Percentiles rank a stretch among this genome's conserved stretches.
phyloP scores from a whole-genome alignment of 1,284 basidiomycete species.

The Cronartium ribicola region DNA sequence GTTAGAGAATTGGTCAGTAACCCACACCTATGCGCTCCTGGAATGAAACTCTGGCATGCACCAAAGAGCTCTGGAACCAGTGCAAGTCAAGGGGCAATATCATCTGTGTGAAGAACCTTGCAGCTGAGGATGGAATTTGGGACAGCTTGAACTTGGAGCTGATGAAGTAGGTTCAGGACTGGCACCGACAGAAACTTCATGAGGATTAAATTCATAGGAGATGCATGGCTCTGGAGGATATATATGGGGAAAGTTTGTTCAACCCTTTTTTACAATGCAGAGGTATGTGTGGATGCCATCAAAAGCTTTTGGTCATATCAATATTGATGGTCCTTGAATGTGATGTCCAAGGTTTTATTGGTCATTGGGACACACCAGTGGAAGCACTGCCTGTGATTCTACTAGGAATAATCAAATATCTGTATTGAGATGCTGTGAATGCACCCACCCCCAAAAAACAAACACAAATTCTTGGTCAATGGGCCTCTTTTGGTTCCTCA shows the following conservation, averaged over 20 bases:
- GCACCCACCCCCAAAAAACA: constrained; percentile 39
- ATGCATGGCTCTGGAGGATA: not conserved
- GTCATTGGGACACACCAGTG: constrained; percentile 52
- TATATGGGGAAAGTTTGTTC: not conserved
- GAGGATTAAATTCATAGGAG: not conserved
- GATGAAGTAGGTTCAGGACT: not conserved
- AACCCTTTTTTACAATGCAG: not conserved
- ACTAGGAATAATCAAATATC: constrained; percentile 53
- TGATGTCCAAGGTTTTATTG: constrained; percentile 48
- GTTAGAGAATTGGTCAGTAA: too few relatives aligned
- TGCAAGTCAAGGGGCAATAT: too few relatives aligned
- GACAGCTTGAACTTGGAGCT: too few relatives aligned
- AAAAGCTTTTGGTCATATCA: not conserved
- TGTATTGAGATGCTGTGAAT: constrained; percentile 52
- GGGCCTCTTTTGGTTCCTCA: constrained; percentile 46
- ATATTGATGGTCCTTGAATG: not conserved
- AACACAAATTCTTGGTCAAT: constrained; percentile 47
- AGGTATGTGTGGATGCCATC: not conserved
- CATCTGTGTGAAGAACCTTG: too few relatives aligned
- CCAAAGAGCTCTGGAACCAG: too few relatives aligned
- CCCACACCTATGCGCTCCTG: not conserved
- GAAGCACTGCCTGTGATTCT: constrained; percentile 53
- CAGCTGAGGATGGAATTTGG: too few relatives aligned
- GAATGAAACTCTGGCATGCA: not conserved
- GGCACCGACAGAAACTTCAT: not conserved